Conservation (phyloP, 108 stramenopile genomes). For the Nannochloropsis salina region DNA sequence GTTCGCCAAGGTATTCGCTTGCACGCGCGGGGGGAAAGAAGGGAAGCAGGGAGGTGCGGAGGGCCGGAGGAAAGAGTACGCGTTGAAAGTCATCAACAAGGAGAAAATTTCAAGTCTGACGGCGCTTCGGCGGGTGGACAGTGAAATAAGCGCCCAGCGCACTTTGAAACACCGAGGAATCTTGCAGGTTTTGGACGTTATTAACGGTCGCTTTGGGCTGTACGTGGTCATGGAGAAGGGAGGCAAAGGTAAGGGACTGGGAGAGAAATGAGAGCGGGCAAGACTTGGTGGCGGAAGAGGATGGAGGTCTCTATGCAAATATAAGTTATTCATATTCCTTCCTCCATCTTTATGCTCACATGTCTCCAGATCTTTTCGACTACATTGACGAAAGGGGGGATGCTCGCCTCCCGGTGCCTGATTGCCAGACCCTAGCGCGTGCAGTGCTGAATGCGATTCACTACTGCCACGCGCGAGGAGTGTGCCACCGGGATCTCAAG, state of each 20-base stretch:
- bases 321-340: not conserved
- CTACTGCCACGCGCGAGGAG: constrained; percentile 63
- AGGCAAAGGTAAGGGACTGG: constrained; percentile 18
- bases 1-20: constrained; percentile 39
- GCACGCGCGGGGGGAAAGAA: not conserved
- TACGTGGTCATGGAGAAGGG: constrained; percentile 48
- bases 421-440: constrained; percentile 47
- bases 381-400: constrained; percentile 37
- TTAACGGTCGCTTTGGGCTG: constrained; percentile 26
- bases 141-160: constrained; percentile 43
- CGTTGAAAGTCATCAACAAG: constrained; percentile 51
- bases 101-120: constrained; percentile 31
- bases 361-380: constrained; percentile 43
- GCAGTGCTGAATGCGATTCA: constrained; percentile 61
- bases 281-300: not conserved
- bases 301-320: not conserved
- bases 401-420: constrained; percentile 44
- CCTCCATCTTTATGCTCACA: not conserved
- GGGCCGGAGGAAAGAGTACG: not conserved
- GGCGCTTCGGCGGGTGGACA: constrained; percentile 36
- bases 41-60: not conserved
- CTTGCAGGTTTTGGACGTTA: constrained; percentile 33
- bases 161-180: constrained; percentile 23
- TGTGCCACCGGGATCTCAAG: constrained; percentile 58
- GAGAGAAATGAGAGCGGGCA: not conserved